phyloP scores from a whole-genome alignment of 2,329 filamentous ascomycete species.

The Colletotrichum sp. region DNA sequence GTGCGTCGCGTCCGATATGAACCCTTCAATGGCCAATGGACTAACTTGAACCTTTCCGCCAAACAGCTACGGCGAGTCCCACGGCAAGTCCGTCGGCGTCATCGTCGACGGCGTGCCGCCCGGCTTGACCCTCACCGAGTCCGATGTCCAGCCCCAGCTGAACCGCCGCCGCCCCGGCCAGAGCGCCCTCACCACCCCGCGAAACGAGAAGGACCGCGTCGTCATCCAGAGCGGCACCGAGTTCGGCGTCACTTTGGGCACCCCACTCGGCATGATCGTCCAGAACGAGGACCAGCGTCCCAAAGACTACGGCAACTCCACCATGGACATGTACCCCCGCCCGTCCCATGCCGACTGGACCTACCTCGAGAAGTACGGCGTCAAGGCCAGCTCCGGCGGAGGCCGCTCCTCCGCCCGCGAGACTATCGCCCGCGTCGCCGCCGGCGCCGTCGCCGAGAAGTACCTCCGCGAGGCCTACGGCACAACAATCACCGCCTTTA shows the following conservation, averaged over 20 bases:
- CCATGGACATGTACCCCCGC: constrained; percentile 90
- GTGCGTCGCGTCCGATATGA: constrained; percentile 51
- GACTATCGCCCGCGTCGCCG: constrained; percentile 92
- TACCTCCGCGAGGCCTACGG: constrained; percentile 82
- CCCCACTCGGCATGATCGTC: constrained; percentile 86
- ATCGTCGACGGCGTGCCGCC: constrained; percentile 94
- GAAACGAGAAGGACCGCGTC: constrained; percentile 90
- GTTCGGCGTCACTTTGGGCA: constrained; percentile 86
- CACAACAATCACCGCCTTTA: constrained; percentile 91
- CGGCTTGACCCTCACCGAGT: constrained; percentile 82
- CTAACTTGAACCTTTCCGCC: background rate
- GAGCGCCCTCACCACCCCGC: constrained; percentile 86
- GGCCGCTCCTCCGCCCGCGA: constrained; percentile 92
- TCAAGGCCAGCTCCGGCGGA: constrained; percentile 84
- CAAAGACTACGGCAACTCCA: constrained; percentile 86
- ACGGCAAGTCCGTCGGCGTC: constrained; percentile 91
- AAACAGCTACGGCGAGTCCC: constrained; percentile 64
- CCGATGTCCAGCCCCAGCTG: constrained; percentile 93
- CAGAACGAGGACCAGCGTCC: constrained; percentile 93
- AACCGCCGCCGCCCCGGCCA: constrained; percentile 89
- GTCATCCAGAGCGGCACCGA: constrained; percentile 94
- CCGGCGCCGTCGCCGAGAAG: constrained; percentile 92
- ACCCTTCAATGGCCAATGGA: constrained; percentile 15
- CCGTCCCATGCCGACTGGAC: constrained; percentile 97
- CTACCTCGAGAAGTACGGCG: constrained; percentile 95